Conservation (phyloP, 2,329 filamentous ascomycete genomes). For the Cercospora zeina region DNA sequence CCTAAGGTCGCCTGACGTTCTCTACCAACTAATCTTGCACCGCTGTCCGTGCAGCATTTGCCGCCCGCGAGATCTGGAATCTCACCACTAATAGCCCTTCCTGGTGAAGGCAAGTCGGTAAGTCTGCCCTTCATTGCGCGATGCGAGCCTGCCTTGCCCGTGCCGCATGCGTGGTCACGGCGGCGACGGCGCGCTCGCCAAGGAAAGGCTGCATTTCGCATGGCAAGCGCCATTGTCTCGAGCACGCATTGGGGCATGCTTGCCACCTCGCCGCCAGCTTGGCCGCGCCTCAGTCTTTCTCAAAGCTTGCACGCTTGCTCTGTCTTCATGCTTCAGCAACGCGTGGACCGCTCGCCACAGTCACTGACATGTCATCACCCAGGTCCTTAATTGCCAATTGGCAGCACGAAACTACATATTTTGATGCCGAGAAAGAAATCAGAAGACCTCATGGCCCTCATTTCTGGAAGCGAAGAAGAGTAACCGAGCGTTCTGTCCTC, state of each 20-base stretch:
- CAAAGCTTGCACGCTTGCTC: conserved; percentile 10
- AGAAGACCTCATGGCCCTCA: conserved; percentile 30
- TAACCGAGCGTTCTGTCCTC: conserved; percentile 31
- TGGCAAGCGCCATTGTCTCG: conserved; percentile 35
- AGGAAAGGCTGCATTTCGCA: conserved; percentile 21
- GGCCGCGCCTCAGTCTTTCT: neutral
- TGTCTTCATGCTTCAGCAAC: conserved; percentile 7
- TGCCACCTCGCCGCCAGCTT: conserved; percentile 14
- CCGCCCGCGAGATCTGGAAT: conserved; percentile 39
- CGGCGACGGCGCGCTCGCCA: conserved; percentile 24
- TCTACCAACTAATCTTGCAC: conserved; percentile 27
- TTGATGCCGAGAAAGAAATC: conserved; percentile 20
- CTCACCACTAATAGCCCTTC: conserved; percentile 38
- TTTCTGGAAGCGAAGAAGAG: conserved; percentile 34
- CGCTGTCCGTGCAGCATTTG: conserved; percentile 34
- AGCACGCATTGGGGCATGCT: conserved; percentile 17
- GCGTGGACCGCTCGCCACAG: neutral
- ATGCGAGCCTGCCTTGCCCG: conserved; percentile 20
- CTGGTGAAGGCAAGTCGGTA: conserved; percentile 40
- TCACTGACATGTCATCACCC: conserved; percentile 33
- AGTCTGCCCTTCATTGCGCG: conserved; percentile 33
- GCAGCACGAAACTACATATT: conserved; percentile 28
- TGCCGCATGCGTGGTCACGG: conserved; percentile 21
- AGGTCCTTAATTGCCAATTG: conserved; percentile 37
- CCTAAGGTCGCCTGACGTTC: conserved; percentile 26